Evolutionary conservation across 2,329 filamentous ascomycete species (phyloP), one percentile per base, ranked within the genome.

Genomic region (Immersiporthe knoxdaviesiana): DNA sequence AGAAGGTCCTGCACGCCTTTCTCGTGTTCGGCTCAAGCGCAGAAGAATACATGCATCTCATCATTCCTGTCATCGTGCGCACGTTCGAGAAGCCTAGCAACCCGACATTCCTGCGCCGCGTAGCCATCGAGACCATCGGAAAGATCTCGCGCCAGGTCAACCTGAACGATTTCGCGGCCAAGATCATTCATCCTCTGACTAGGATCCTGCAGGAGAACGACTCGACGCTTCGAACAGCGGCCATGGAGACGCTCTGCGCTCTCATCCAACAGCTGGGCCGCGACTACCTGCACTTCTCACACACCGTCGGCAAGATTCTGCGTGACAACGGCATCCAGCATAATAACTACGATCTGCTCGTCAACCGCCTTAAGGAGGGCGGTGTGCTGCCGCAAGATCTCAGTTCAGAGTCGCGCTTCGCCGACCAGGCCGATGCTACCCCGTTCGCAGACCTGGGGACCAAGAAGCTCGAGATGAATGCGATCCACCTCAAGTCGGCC

Each of bases 1-100:
- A 97, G 77, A 91, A 91, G 74, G 94, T 99, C 4, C 84, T 99
- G 32, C 96, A 98, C 77, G 94, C 95, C 0, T 97, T 99, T 79
- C 83, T 99, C 37, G 92, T 99, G 0, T 99, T 99, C 77, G 97
- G 97, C 1, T 91, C 94, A 0, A 98, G 94, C 76, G 92, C 92
- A 14, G 96, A 99, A 78, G 96, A 99, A 78, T 99, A 99, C 79
- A 99, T 99, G 96, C 96, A 99, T 78, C 85, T 99, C 65, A 98
- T 99, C 73, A 93, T 99, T 65, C 96, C 96, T 0, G 93, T 97
- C 47, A 94, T 99, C 75, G 94, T 99, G 11, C 90, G 92, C 59
- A 92, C 97, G 63, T 98, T 99, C 76, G 95, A 99, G 78, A 97
- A 93, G 76, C 88, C 91, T 41, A 90, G 91, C 14, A 92, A 97